Percentiles rank a stretch among this genome's conserved stretches.
phyloP scores from a whole-genome alignment of 441 rosid species.

The Populus trichocarpa region DNA sequence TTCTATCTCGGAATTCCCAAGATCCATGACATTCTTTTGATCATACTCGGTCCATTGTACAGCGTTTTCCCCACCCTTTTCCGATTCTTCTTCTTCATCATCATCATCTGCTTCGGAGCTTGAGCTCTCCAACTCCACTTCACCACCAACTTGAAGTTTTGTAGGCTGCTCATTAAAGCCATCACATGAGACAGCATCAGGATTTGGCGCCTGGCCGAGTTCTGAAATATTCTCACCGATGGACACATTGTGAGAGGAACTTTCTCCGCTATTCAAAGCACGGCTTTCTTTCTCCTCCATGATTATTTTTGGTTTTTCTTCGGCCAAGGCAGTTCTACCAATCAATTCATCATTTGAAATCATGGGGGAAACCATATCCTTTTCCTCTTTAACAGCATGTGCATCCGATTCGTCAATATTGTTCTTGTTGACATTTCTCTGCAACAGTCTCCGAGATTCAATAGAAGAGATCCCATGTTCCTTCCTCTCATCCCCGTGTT shows the following conservation, averaged over 20 bases:
- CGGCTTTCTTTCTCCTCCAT: constrained; percentile 8
- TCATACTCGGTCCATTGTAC: constrained; percentile 81
- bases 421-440: constrained; percentile 38
- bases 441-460: constrained; percentile 40
- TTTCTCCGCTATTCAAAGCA: constrained; percentile 6
- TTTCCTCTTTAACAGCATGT: constrained; percentile 23
- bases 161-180: constrained; percentile 14
- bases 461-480: constrained; percentile 14
- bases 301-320: constrained; percentile 23
- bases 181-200: constrained; percentile 10
- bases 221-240: constrained; percentile 17
- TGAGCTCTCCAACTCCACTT: constrained; percentile 39
- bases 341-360: constrained; percentile 23
- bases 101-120: constrained; percentile 42
- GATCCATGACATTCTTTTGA: constrained; percentile 84
- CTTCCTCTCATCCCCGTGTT: constrained; percentile 13
- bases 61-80: constrained; percentile 29
- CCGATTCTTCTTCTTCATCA: constrained; percentile 32
- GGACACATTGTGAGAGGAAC: constrained; percentile 10
- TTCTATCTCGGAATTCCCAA: constrained; percentile 77
- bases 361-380: constrained; percentile 19
- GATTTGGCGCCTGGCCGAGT: constrained; percentile 9
- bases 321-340: constrained; percentile 21
- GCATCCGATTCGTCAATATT: constrained; percentile 31
- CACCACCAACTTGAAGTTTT: constrained; percentile 19